Conservation (phyloP, 768 basidiomycete species). For the Dioszegia hungarica region DNA sequence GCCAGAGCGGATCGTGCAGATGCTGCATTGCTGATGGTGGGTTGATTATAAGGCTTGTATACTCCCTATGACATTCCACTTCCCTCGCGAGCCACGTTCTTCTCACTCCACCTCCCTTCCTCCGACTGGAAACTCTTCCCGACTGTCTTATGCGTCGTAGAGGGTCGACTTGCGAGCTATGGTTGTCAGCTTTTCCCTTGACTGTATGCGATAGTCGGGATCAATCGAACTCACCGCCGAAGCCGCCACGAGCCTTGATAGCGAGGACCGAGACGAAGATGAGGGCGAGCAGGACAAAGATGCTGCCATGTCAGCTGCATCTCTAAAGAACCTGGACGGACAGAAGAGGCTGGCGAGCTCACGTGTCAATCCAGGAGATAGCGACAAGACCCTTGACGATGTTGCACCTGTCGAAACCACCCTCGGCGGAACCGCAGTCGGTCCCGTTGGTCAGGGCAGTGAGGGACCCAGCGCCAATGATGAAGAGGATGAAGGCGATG, state of each 20-base stretch:
- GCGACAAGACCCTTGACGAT: slow-evolving; percentile 48
- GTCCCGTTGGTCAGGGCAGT: slow-evolving; percentile 45
- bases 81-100: background rate
- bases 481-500: slow-evolving; percentile 50
- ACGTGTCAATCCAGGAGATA: slow-evolving; percentile 46
- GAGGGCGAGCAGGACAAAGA: slow-evolving; percentile 44
- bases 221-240: too few relatives aligned
- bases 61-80: background rate
- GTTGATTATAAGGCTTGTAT: background rate
- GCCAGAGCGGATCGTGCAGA: too few relatives aligned
- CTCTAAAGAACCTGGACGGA: slow-evolving; percentile 19
- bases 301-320: slow-evolving; percentile 20
- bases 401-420: slow-evolving; percentile 40
- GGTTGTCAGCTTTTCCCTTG: too few relatives aligned
- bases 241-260: slow-evolving; percentile 35
- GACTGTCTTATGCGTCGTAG: slow-evolving; percentile 18
- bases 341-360: too few relatives aligned
- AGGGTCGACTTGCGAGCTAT: slow-evolving; percentile 30
- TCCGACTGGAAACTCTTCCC: too few relatives aligned
- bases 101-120: too few relatives aligned
- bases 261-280: slow-evolving; percentile 36
- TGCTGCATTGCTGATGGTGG: too few relatives aligned
- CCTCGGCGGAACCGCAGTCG: slow-evolving; percentile 34
- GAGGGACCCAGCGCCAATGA: slow-evolving; percentile 46
- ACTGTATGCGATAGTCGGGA: too few relatives aligned